phyloP scores from a whole-genome alignment of 306 rosid genomes.

The Vachellia pachyceras region DNA sequence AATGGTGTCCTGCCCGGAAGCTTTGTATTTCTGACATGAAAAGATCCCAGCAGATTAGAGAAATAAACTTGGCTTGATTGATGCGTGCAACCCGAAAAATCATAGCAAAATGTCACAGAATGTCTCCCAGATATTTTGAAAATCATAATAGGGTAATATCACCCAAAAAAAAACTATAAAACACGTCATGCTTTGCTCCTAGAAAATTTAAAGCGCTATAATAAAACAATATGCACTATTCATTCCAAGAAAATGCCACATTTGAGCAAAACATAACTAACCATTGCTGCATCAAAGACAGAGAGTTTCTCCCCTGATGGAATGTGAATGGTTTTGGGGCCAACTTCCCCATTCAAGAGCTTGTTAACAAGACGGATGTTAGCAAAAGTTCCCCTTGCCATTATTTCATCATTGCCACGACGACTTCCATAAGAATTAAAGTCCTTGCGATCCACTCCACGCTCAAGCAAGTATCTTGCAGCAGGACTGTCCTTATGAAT shows the following conservation, averaged over 20 bases:
- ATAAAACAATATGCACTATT: not conserved
- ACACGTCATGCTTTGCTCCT: not conserved
- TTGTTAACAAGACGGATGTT: constrained; percentile 97
- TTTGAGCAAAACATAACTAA: constrained; percentile 46
- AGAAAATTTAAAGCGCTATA: constrained; percentile 4
- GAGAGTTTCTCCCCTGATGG: constrained; percentile 95
- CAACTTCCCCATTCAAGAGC: constrained; percentile 95
- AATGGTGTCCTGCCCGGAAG: constrained; percentile 77
- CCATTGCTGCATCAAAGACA: constrained; percentile 91
- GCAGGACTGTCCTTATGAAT: constrained; percentile 97
- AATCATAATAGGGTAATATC: constrained; percentile 12
- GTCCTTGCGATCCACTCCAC: constrained; percentile 88
- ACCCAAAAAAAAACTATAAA: constrained; percentile 14
- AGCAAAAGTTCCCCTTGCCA: constrained; percentile 99
- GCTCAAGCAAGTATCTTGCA: constrained; percentile 79
- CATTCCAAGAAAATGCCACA: not conserved
- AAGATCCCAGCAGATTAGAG: constrained; percentile 36
- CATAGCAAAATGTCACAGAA: constrained; percentile 5
- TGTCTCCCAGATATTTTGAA: constrained; percentile 20
- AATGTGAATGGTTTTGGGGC: constrained; percentile 88
- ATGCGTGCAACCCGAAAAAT: constrained; percentile 15
- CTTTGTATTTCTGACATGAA: constrained; percentile 74
- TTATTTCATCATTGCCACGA: constrained; percentile 98
- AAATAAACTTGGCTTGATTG: constrained; percentile 22
- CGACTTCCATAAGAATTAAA: constrained; percentile 99